These are phyloP conservation scores for Monosporascus sp. DNA, from an alignment of 2,329 filamentous ascomycete genomes.

Conservation along the genomic window DNA sequence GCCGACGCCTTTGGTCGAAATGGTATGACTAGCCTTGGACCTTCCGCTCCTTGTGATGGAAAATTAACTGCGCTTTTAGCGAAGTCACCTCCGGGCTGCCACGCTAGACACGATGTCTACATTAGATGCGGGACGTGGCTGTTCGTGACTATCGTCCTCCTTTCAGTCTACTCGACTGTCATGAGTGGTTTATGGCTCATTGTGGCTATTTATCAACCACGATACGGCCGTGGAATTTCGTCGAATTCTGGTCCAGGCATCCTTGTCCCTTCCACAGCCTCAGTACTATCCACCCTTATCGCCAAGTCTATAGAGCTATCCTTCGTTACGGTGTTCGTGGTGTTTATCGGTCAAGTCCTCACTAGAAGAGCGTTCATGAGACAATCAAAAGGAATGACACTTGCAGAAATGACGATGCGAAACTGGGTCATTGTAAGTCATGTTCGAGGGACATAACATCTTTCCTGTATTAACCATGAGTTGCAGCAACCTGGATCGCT, in stretches of 20 bases:
- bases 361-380: slow-evolving; percentile 63
- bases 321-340: slow-evolving; percentile 73
- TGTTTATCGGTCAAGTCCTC: slow-evolving; percentile 69
- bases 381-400: slow-evolving; percentile 59
- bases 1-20: neutral
- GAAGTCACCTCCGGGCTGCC: slow-evolving; percentile 21
- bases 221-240: slow-evolving; percentile 56
- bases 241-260: slow-evolving; percentile 40
- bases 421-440: slow-evolving; percentile 58
- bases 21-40: neutral
- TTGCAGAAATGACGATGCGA: slow-evolving; percentile 75
- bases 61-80: slow-evolving; percentile 11
- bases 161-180: slow-evolving; percentile 59
- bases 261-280: slow-evolving; percentile 59
- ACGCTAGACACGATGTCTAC: slow-evolving; percentile 24
- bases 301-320: slow-evolving; percentile 75
- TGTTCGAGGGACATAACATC: neutral
- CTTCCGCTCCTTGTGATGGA: neutral
- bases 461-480: neutral
- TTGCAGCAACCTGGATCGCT: slow-evolving; percentile 61
- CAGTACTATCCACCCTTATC: slow-evolving; percentile 61
- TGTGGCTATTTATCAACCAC: slow-evolving; percentile 56
- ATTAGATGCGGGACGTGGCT: slow-evolving; percentile 40
- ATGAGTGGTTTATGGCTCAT: slow-evolving; percentile 63
- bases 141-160: slow-evolving; percentile 37